phyloP scores from a whole-genome alignment of 2,329 filamentous ascomycete species.

The Alternaria sp. region DNA sequence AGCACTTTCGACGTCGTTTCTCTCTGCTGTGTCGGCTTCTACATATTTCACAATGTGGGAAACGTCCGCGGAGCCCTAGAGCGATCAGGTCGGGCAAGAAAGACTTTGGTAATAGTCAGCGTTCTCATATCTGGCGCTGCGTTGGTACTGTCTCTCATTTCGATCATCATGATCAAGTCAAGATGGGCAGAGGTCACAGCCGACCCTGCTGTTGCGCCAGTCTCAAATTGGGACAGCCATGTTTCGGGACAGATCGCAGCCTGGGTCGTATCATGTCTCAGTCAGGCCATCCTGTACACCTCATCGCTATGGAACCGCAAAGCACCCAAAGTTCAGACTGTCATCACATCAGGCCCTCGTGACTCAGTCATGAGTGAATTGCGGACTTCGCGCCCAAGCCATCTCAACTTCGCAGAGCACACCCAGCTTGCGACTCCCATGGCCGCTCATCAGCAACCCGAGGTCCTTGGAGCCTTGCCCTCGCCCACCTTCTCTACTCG shows the following conservation, averaged over 20 bases:
- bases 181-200: constrained; percentile 25
- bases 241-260: constrained; percentile 47
- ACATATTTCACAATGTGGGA: constrained; percentile 38
- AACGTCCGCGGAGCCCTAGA: constrained; percentile 33
- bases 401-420: constrained; percentile 34
- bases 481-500: constrained; percentile 45
- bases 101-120: constrained; percentile 27
- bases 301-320: constrained; percentile 33
- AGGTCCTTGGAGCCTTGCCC: constrained; percentile 29
- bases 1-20: constrained; percentile 40
- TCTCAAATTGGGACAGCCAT: constrained; percentile 28
- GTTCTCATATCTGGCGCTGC: constrained; percentile 32
- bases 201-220: constrained; percentile 15
- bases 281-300: constrained; percentile 40
- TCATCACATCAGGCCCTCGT: constrained; percentile 34
- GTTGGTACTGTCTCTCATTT: constrained; percentile 33
- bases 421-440: constrained; percentile 35
- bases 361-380: constrained; percentile 47
- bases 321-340: constrained; percentile 22
- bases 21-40: constrained; percentile 37
- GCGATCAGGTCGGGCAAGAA: constrained; percentile 23
- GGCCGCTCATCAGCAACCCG: constrained; percentile 11
- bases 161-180: constrained; percentile 37
- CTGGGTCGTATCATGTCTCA: constrained; percentile 41
- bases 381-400: constrained; percentile 30